Conservation (phyloP, 441 rosid genomes). For the Gossypium gossypioides region DNA sequence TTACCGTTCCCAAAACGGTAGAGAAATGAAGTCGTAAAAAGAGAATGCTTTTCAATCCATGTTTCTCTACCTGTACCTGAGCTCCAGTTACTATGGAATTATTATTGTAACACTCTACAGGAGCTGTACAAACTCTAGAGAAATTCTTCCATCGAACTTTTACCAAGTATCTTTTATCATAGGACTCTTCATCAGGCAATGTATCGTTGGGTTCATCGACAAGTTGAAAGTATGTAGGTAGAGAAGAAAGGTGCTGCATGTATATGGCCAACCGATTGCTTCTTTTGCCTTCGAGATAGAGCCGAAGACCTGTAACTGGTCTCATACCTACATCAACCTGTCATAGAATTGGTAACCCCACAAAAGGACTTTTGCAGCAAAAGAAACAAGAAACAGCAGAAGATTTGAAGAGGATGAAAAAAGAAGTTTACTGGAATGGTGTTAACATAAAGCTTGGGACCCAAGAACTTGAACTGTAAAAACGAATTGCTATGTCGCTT, state of each 20-base stretch:
- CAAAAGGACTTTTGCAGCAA: background rate
- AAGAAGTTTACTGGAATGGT: constrained; percentile 20
- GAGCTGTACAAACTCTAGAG: constrained; percentile 83
- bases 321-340: constrained; percentile 26
- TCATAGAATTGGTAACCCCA: background rate
- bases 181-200: constrained; percentile 30
- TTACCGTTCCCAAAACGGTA: constrained; percentile 44
- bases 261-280: constrained; percentile 76
- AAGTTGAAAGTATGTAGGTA: constrained; percentile 71
- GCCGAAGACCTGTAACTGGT: constrained; percentile 89
- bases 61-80: constrained; percentile 62
- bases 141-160: constrained; percentile 87
- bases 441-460: constrained; percentile 60
- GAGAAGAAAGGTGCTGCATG: constrained; percentile 88
- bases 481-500: constrained; percentile 40
- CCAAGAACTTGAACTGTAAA: constrained; percentile 54
- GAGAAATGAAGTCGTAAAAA: constrained; percentile 72
- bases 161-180: constrained; percentile 62
- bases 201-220: constrained; percentile 47
- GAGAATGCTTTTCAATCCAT: constrained; percentile 70
- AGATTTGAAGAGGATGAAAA: too few relatives aligned
- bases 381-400: background rate
- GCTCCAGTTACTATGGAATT: constrained; percentile 82
- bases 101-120: constrained; percentile 63
- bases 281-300: constrained; percentile 79